Conservation (phyloP, 1,284 basidiomycete genomes). For the Heterobasidion parviporum region DNA sequence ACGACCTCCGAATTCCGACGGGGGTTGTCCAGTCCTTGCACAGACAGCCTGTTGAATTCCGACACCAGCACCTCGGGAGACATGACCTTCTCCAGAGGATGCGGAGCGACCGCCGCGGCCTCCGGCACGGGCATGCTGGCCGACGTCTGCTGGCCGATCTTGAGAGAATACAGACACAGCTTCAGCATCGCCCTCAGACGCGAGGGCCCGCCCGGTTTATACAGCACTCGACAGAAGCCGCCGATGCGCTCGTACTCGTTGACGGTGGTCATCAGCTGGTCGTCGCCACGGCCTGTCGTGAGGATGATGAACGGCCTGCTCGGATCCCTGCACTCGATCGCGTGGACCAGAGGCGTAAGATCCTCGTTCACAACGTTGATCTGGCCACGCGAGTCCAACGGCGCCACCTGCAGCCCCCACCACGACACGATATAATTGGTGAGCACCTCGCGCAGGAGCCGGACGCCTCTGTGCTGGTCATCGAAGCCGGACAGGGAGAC, state of each 20-base stretch:
- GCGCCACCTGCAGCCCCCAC: slow-evolving; percentile 67
- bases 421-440: slow-evolving; percentile 61
- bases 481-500: slow-evolving; percentile 76
- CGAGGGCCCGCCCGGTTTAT: slow-evolving; percentile 85
- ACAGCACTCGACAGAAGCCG: slow-evolving; percentile 79
- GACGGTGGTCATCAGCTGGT: slow-evolving; percentile 52
- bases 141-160: slow-evolving; percentile 29
- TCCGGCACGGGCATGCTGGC: background rate
- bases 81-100: background rate
- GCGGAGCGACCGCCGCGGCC: background rate
- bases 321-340: slow-evolving; percentile 50
- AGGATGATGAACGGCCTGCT: slow-evolving; percentile 67
- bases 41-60: slow-evolving; percentile 8
- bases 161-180: slow-evolving; percentile 61
- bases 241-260: slow-evolving; percentile 74
- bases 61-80: slow-evolving; percentile 1
- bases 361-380: slow-evolving; percentile 85
- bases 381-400: slow-evolving; percentile 44
- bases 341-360: slow-evolving; percentile 44
- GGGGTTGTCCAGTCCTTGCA: slow-evolving; percentile 11
- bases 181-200: slow-evolving; percentile 65
- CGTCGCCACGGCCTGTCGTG: slow-evolving; percentile 62
- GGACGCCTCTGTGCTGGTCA: slow-evolving; percentile 55
- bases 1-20: slow-evolving; percentile 47
- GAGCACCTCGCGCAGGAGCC: slow-evolving; percentile 59